phyloP scores from a whole-genome alignment of 495 filamentous ascomycete species.

The Penicillium flavigenum region DNA sequence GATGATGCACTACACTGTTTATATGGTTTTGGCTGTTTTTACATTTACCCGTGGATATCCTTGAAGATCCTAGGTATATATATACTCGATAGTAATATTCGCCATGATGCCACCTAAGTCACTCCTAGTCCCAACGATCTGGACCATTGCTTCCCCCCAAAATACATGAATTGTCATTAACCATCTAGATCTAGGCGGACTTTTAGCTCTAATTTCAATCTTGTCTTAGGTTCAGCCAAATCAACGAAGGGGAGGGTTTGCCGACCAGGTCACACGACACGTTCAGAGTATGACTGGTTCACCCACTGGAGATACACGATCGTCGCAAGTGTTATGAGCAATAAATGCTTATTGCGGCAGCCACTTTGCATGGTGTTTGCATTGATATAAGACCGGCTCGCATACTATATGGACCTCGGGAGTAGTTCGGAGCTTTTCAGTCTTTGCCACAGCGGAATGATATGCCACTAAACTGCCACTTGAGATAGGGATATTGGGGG shows the following conservation, averaged over 20 bases:
- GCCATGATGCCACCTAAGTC: not conserved
- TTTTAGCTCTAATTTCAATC: slow-evolving; percentile 48
- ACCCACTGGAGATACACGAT: not conserved
- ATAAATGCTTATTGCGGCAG: slow-evolving; percentile 4
- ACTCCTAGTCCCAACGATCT: not conserved
- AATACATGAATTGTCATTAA: not conserved
- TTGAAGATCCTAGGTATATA: not conserved
- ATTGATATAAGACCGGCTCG: not conserved
- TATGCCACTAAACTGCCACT: not conserved
- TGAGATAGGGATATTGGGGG: no score
- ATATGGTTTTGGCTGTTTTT: not conserved
- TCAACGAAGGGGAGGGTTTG: not conserved
- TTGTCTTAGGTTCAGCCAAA: slow-evolving; percentile 43
- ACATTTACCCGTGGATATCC: no score
- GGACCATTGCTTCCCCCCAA: not conserved
- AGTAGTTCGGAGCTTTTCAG: not conserved
- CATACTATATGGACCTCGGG: not conserved
- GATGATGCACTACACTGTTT: slow-evolving; percentile 5
- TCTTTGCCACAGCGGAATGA: not conserved
- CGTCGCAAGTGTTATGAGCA: not conserved
- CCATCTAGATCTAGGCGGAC: slow-evolving; percentile 1
- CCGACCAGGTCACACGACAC: slow-evolving; percentile 7
- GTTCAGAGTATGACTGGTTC: slow-evolving; percentile 5
- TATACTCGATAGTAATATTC: not conserved
- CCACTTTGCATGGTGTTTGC: not conserved